phyloP scores from a whole-genome alignment of 2,329 filamentous ascomycete genomes.

The Fusarium pseudocircinatum region DNA sequence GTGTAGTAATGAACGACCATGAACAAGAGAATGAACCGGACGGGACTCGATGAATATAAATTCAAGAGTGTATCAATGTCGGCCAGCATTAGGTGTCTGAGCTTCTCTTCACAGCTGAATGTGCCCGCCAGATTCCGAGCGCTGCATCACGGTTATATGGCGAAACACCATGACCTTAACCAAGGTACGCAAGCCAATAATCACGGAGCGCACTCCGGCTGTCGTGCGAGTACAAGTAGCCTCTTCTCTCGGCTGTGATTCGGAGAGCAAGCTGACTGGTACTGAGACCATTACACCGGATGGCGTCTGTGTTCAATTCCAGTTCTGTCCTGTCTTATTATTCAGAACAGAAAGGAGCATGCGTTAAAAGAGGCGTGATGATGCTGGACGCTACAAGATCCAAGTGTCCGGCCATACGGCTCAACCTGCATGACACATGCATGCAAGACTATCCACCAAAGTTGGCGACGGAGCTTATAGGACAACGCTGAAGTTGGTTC shows the following conservation, averaged over 20 bases:
- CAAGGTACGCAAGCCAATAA: slow-evolving; percentile 15
- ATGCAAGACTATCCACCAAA: slow-evolving; percentile 1
- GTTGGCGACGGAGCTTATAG: neutral
- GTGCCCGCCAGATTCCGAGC: slow-evolving; percentile 12
- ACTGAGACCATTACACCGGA: slow-evolving; percentile 38
- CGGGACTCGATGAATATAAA: slow-evolving; percentile 12
- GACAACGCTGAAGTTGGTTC: neutral
- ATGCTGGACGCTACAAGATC: neutral
- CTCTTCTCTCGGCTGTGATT: slow-evolving; percentile 35
- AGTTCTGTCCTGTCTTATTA: slow-evolving; percentile 16
- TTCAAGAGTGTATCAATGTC: neutral
- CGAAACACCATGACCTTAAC: slow-evolving; percentile 9
- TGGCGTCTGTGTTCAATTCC: slow-evolving; percentile 31
- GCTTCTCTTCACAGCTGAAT: slow-evolving; percentile 7
- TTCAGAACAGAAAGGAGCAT: neutral
- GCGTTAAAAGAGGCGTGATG: neutral
- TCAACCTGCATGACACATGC: neutral
- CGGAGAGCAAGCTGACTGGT: slow-evolving; percentile 30
- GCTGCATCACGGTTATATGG: slow-evolving; percentile 26
- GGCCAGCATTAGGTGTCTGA: slow-evolving; percentile 4
- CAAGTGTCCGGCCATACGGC: neutral
- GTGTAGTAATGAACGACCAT: slow-evolving; percentile 20
- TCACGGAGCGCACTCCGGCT: slow-evolving; percentile 29
- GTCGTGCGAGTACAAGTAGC: slow-evolving; percentile 36
- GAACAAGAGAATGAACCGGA: slow-evolving; percentile 41